These are phyloP conservation scores for Cladosporium sp. DNA, from an alignment of 2,329 filamentous ascomycete genomes.

Conservation along the genomic window DNA sequence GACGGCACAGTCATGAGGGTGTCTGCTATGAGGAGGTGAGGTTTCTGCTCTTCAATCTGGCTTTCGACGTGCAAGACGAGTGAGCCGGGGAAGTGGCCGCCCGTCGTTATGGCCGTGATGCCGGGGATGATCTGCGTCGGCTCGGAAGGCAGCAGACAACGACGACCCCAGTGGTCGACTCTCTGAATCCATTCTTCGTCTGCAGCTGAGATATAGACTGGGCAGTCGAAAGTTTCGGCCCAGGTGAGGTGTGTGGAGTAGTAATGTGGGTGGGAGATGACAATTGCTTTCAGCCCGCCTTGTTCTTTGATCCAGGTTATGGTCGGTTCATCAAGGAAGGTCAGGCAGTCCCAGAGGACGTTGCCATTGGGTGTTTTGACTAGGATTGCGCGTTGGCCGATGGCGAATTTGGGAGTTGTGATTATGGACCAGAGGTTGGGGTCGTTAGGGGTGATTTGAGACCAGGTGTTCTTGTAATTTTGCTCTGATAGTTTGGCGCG, in stretches of 20 bases:
- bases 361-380: slow-evolving; percentile 64
- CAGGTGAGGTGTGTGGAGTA: slow-evolving; percentile 74
- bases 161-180: slow-evolving; percentile 37
- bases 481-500: slow-evolving; percentile 45
- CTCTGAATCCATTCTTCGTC: slow-evolving; percentile 63
- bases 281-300: slow-evolving; percentile 67
- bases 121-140: slow-evolving; percentile 40
- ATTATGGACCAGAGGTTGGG: slow-evolving; percentile 41
- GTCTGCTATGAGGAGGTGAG: slow-evolving; percentile 66
- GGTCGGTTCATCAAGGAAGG: slow-evolving; percentile 64
- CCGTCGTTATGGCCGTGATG: slow-evolving; percentile 62
- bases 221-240: slow-evolving; percentile 64
- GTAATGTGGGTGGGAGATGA: slow-evolving; percentile 67
- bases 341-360: slow-evolving; percentile 74
- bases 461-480: slow-evolving; percentile 46
- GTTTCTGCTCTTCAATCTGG: slow-evolving; percentile 30
- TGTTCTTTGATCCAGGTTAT: slow-evolving; percentile 53
- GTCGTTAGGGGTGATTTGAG: slow-evolving; percentile 41
- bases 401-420: slow-evolving; percentile 54
- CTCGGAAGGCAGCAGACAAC: slow-evolving; percentile 42
- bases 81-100: slow-evolving; percentile 77
- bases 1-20: slow-evolving; percentile 67
- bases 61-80: slow-evolving; percentile 55
- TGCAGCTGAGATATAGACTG: slow-evolving; percentile 63
- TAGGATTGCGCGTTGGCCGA: slow-evolving; percentile 70